Conservation (phyloP, 2,329 filamentous ascomycete genomes). For the Colletotrichum aenigma region DNA sequence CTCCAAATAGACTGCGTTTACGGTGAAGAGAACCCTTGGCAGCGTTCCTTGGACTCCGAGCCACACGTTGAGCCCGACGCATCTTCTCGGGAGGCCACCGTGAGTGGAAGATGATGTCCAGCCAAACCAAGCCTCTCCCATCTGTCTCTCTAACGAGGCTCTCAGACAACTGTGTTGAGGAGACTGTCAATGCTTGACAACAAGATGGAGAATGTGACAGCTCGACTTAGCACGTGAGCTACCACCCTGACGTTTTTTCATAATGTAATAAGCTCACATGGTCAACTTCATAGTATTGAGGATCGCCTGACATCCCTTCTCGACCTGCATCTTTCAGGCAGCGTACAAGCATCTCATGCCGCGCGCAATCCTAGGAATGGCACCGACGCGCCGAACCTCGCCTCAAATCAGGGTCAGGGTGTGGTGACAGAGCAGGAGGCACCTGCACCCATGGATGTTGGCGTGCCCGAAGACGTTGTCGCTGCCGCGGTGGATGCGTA, state of each 20-base stretch:
- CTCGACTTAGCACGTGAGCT: not conserved
- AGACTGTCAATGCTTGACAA: not conserved
- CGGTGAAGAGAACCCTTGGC: not conserved
- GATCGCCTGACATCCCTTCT: not conserved
- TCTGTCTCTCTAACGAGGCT: not conserved
- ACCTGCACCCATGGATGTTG: not conserved
- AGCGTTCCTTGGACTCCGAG: not conserved
- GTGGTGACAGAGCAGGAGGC: not conserved
- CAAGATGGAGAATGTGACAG: not conserved
- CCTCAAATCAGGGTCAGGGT: not conserved
- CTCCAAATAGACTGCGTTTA: not conserved
- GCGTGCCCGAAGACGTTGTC: not conserved
- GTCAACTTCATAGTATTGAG: not conserved
- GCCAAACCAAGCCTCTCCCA: not conserved
- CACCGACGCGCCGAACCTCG: not conserved
- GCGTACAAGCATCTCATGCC: not conserved
- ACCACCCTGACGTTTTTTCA: rapidly evolving
- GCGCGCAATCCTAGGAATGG: not conserved
- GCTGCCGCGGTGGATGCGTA: slow-evolving; percentile 27
- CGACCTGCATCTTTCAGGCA: not conserved
- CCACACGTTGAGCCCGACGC: not conserved
- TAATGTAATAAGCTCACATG: not conserved
- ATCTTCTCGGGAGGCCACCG: not conserved
- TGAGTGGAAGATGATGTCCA: not conserved
- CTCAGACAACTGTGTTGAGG: not conserved